phyloP scores from a whole-genome alignment of 2,329 filamentous ascomycete species.

The Didymosphaeria variabile region DNA sequence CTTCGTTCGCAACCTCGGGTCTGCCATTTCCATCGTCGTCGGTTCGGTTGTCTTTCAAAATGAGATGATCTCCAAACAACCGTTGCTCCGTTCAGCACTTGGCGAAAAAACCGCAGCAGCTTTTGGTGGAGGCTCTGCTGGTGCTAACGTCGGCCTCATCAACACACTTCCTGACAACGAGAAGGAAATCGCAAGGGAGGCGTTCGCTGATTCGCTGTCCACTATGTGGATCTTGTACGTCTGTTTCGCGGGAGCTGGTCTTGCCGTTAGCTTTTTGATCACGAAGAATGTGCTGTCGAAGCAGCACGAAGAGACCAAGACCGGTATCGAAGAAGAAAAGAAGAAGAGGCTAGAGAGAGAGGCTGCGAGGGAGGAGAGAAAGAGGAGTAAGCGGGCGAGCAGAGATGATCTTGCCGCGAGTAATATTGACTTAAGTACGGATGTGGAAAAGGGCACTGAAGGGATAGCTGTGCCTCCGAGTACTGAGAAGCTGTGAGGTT shows the following conservation, averaged over 20 bases:
- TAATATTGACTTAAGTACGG: conserved; percentile 28
- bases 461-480: background rate
- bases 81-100: conserved; percentile 60
- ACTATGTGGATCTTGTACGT: conserved; percentile 62
- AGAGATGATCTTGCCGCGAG: conserved; percentile 36
- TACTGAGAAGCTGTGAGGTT: background rate
- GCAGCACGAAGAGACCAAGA: conserved; percentile 60
- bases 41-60: conserved; percentile 85
- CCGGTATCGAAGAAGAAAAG: conserved; percentile 56
- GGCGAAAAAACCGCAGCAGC: conserved; percentile 60
- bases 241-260: conserved; percentile 50
- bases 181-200: conserved; percentile 52
- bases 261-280: conserved; percentile 53
- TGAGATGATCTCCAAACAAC: conserved; percentile 67
- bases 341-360: conserved; percentile 49
- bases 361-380: conserved; percentile 41
- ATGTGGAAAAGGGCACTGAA: conserved; percentile 22
- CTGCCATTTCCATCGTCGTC: conserved; percentile 73
- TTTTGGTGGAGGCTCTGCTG: conserved; percentile 68
- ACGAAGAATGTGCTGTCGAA: conserved; percentile 52
- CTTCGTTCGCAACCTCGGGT: conserved; percentile 74
- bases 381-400: conserved; percentile 34
- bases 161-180: conserved; percentile 60
- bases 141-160: conserved; percentile 68
- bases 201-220: conserved; percentile 55